Conservation (phyloP, 306 rosid species). For the Cicer arietinum region DNA sequence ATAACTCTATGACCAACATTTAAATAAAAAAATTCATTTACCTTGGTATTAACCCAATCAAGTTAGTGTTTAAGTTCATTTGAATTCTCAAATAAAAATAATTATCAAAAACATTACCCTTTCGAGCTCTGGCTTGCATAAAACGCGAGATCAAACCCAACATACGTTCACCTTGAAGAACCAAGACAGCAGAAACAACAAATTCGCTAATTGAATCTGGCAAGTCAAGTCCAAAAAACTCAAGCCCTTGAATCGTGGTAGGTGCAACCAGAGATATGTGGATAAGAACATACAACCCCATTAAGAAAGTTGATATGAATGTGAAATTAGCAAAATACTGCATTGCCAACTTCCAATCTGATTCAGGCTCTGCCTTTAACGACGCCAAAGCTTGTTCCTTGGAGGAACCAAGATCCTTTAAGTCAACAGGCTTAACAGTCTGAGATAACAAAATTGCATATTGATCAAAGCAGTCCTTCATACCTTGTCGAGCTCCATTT, state of each 20-base stretch:
- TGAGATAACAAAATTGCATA: slow-evolving; percentile 72
- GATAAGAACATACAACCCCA: slow-evolving; percentile 69
- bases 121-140: slow-evolving; percentile 78
- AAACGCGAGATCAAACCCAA: slow-evolving; percentile 74
- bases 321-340: slow-evolving; percentile 83
- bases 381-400: slow-evolving; percentile 91
- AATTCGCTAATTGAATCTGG: slow-evolving; percentile 95
- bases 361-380: slow-evolving; percentile 66
- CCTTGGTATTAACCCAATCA: neutral
- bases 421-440: slow-evolving; percentile 72
- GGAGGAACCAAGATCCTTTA: slow-evolving; percentile 75
- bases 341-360: slow-evolving; percentile 73
- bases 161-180: slow-evolving; percentile 79
- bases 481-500: slow-evolving; percentile 87
- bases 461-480: slow-evolving; percentile 85
- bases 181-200: slow-evolving; percentile 63
- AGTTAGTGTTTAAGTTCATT: slow-evolving; percentile 29
- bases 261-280: slow-evolving; percentile 77
- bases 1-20: too few species aligned
- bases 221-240: slow-evolving; percentile 86
- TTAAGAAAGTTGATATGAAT: slow-evolving; percentile 55
- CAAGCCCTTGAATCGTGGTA: slow-evolving; percentile 74
- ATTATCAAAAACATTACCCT: slow-evolving; percentile 56
- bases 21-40: slow-evolving; percentile 6
- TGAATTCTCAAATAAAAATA: slow-evolving; percentile 34